Evolutionary conservation across 306 rosid genomes (phyloP), one percentile per base, ranked within the genome.

Genomic region (Castanopsis chinensis): DNA sequence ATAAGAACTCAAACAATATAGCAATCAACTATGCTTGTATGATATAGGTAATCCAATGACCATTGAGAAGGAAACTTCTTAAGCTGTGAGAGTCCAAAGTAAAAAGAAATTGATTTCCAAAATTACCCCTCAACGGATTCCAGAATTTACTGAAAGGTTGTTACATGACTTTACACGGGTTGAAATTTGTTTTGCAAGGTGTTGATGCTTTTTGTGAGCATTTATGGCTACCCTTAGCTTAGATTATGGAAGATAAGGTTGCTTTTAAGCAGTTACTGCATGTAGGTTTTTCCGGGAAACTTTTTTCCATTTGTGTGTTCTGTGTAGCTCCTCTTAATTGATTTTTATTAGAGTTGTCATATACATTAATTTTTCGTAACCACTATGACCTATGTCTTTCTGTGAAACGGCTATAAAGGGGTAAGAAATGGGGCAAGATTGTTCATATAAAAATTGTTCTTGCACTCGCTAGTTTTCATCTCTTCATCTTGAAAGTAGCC

Each of bases 341-440:
- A 59, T 30, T 33, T 74, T 82, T 69, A 58, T 65, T 81, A 69
- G 64, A 56, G 11, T 53, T 74, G 64, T 75, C 74, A 4, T 37
- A 52, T 78, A 8, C 65, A 17, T 53, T 81, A 70, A 79, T 84
- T 76, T 59, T n/a, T 32, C 52, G 43, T 30, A 32, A 76, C 63
- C 58, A 20, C 33, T 11, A 73, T 59, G 74, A 30, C 41, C n/a
- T 65, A 64, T 76, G 63, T 57, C 69, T 70, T 54, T 75, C 71
- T 19, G 12, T 8, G 8, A 69, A 58, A 69, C 14, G 6, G 73
- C 53, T 87, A 89, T 69, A 85, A 83, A 76, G 17, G 75, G 56
- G 64, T 20, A 30, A 63, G 70, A 55, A 20, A 56, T 19, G 43
- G 23, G 23, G 76, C 20, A 45, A 14, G 71, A 80, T 82, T 84